phyloP scores from a whole-genome alignment of 345 rosid genomes.

The Brassica rapa region DNA sequence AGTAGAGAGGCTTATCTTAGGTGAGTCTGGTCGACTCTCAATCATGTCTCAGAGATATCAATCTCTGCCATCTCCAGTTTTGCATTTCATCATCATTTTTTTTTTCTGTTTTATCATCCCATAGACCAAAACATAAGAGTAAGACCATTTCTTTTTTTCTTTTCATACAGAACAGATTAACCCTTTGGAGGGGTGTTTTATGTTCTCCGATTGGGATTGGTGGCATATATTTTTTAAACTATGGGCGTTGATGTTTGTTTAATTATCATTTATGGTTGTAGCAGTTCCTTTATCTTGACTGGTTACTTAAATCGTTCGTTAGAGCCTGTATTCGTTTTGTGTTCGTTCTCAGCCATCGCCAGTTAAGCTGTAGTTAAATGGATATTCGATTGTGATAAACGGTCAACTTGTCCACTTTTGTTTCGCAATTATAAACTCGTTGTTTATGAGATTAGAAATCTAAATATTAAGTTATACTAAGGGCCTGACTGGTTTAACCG shows the following conservation, averaged over 20 bases:
- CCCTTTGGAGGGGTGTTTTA: slow-evolving; percentile 1
- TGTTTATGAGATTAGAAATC: background rate
- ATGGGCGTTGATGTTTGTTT: slow-evolving; percentile 8
- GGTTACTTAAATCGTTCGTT: background rate
- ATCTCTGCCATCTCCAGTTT: slow-evolving; percentile 43
- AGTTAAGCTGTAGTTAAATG: background rate
- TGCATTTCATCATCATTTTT: slow-evolving; percentile 20
- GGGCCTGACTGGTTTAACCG: too few relatives aligned
- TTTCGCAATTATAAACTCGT: background rate
- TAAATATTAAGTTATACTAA: background rate
- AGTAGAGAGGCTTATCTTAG: slow-evolving; percentile 11
- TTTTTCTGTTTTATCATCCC: background rate
- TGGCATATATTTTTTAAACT: slow-evolving; percentile 16
- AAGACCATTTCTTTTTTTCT: slow-evolving; percentile 11
- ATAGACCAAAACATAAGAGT: slow-evolving; percentile 16
- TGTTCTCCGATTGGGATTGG: slow-evolving; percentile 33
- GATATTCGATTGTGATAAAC: background rate
- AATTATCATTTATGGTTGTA: background rate
- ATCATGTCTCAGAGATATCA: slow-evolving; percentile 28
- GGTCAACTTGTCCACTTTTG: background rate
- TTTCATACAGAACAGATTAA: slow-evolving; percentile 21
- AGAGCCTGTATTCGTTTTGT: background rate
- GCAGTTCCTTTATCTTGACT: background rate
- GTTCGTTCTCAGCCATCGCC: background rate
- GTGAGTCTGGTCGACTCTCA: slow-evolving; percentile 37